Evolutionary conservation across 805 yeast genomes (phyloP), one percentile per base, ranked within the genome.

Genomic region (Ogataea corticis): DNA sequence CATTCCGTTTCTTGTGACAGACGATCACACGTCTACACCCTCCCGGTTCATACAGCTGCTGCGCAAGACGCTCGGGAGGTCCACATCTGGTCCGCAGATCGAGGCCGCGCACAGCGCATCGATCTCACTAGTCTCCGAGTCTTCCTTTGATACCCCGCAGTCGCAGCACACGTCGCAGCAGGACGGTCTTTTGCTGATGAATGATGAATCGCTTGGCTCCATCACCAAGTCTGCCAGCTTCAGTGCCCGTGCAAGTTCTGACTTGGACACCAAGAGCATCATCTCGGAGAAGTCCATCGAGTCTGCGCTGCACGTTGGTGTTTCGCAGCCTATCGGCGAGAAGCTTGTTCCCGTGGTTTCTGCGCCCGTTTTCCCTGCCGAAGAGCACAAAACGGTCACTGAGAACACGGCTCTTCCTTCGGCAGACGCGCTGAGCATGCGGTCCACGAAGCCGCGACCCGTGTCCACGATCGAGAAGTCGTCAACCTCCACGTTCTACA

Each of bases 41-140:
- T 75, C 71, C 48, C 73, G 78, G 50, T 91, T 75, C 67, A 80
- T 80, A 45, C 80, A 73, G 48, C 63, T 73, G 30, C 62, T 77
- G 51, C 73, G 80, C 46, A 71, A 76, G 45, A 73, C 83, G 1
- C 48, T 66, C 5, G 61, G 68, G 49, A 47, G 44, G 36, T 14
- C 55, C 12, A 37, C 48, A 7, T 48, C 53, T 2, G 15, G 18
- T 11, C 44, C 51, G 11, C 41, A 36, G 17, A 11, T 41, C 5
- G 47, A 39, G 7, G 18, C 4, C 34, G 11, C 31, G 6, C 31
- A 50, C 4, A 42, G 45, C 25, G 53, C 62, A 3, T 49, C 57
- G 2, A 51, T 50, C 3, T 55, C 63, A 3, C 31, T 54, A 6
- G 35, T 58, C 10, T 51, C 61, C 1, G 58, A 46, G 2, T 40